Conservation (phyloP, 768 basidiomycete genomes). For the Mycena vulgaris region DNA sequence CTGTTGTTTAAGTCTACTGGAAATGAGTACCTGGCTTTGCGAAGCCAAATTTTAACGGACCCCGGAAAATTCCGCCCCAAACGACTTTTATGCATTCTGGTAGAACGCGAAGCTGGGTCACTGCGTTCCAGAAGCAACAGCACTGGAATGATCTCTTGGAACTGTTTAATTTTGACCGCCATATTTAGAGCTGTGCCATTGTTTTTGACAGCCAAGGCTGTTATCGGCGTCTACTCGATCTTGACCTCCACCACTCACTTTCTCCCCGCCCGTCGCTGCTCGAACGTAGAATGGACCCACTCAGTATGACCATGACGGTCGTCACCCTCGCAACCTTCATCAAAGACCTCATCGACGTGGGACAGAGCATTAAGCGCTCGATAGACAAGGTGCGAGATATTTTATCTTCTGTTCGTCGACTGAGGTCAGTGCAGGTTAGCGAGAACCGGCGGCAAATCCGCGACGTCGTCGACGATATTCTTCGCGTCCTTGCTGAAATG, state of each 20-base stretch:
- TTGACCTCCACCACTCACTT: neutral
- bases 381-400: neutral
- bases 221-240: neutral
- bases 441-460: slow-evolving; percentile 24
- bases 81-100: too few relatives aligned
- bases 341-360: slow-evolving; percentile 4
- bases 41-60: too few relatives aligned
- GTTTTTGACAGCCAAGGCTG: too few relatives aligned
- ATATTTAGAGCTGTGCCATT: too few relatives aligned
- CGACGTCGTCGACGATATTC: slow-evolving; percentile 20
- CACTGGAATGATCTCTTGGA: too few relatives aligned
- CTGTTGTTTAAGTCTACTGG: too few relatives aligned
- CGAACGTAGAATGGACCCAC: neutral
- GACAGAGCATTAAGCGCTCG: neutral
- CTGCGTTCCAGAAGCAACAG: too few relatives aligned
- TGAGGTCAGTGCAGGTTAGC: slow-evolving; percentile 6
- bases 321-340: neutral
- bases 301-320: neutral
- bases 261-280: neutral
- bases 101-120: too few relatives aligned
- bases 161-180: too few relatives aligned
- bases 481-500: slow-evolving; percentile 3
- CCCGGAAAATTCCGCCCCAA: too few relatives aligned
- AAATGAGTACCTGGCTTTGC: too few relatives aligned
- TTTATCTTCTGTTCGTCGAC: neutral